A percentile compares a stretch with the other conserved stretches of the same genome.
phyloP scores from a whole-genome alignment of 345 rosid species.

The Salix arbutifolia region DNA sequence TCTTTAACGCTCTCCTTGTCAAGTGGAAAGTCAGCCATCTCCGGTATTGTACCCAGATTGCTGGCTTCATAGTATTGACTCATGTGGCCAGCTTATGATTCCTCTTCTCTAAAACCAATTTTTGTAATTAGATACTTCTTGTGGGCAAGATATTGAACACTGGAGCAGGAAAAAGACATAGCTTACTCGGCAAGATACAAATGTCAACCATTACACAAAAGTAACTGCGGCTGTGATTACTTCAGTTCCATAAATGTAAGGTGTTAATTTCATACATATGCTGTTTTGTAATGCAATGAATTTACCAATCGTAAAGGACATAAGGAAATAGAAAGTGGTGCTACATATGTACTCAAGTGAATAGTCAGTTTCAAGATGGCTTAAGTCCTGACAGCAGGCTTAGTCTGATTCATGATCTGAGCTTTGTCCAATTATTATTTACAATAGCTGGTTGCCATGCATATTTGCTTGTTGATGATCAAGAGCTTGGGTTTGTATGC shows the following conservation, averaged over 20 bases:
- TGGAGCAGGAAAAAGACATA: neutral
- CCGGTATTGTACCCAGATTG: neutral
- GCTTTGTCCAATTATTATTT: neutral
- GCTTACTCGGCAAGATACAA: neutral
- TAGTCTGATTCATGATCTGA: neutral
- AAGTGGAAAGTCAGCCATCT: neutral
- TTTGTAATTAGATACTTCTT: neutral
- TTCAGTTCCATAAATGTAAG: neutral
- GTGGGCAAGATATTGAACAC: neutral
- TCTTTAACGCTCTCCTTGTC: neutral
- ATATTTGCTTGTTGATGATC: conserved; percentile 18
- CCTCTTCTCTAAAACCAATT: neutral
- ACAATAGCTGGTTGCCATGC: conserved; percentile 6
- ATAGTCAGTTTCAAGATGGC: neutral
- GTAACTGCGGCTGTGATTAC: neutral
- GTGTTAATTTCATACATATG: neutral
- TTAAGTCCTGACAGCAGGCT: neutral
- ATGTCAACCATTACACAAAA: neutral
- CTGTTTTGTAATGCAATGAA: neutral
- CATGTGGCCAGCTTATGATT: neutral
- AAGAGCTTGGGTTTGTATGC: conserved; percentile 22
- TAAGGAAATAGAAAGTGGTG: neutral
- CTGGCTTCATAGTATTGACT: neutral
- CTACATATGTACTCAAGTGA: neutral
- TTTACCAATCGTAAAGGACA: neutral